Evolutionary conservation across 2,329 filamentous ascomycete genomes (phyloP).

Genomic region (Aspergillus unguis): DNA sequence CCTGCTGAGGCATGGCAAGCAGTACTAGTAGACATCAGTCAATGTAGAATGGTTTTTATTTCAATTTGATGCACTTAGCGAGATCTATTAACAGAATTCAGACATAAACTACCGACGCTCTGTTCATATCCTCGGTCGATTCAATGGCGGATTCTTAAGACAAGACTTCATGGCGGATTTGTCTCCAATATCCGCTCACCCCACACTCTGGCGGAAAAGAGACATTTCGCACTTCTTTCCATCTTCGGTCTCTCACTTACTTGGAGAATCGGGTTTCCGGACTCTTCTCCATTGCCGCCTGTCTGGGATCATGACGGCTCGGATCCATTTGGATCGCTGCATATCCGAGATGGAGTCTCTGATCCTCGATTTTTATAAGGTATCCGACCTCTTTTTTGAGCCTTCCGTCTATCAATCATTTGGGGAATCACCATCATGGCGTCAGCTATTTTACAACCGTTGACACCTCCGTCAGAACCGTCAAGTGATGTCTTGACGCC

Average conservation of each 20-base stretch:
- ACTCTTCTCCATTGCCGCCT: not conserved
- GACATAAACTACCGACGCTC: too few relatives aligned
- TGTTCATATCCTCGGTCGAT: too few relatives aligned
- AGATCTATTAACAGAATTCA: too few relatives aligned
- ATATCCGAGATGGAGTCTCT: not conserved
- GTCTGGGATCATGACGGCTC: not conserved
- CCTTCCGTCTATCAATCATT: not conserved
- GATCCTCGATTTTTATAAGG: slow-evolving; percentile 1
- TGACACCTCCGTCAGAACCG: not conserved
- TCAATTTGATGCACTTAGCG: too few relatives aligned
- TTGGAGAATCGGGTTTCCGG: not conserved
- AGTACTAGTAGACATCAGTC: too few relatives aligned
- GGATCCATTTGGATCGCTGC: not conserved
- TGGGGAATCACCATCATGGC: slow-evolving; percentile 4
- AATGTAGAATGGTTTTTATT: too few relatives aligned
- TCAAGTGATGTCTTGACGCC: not conserved
- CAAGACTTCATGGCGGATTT: too few relatives aligned
- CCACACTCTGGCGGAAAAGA: slow-evolving; percentile 1
- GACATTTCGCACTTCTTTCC: not conserved
- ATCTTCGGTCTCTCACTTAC: not conserved
- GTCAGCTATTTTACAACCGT: slow-evolving; percentile 1
- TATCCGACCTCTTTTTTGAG: not conserved
- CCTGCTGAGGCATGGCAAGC: too few relatives aligned
- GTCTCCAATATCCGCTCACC: not conserved
- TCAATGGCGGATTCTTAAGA: too few relatives aligned